Evolutionary conservation across 345 rosid species (phyloP), one percentile per base, ranked within the genome.

Genomic region (Microthlaspi erraticum): DNA sequence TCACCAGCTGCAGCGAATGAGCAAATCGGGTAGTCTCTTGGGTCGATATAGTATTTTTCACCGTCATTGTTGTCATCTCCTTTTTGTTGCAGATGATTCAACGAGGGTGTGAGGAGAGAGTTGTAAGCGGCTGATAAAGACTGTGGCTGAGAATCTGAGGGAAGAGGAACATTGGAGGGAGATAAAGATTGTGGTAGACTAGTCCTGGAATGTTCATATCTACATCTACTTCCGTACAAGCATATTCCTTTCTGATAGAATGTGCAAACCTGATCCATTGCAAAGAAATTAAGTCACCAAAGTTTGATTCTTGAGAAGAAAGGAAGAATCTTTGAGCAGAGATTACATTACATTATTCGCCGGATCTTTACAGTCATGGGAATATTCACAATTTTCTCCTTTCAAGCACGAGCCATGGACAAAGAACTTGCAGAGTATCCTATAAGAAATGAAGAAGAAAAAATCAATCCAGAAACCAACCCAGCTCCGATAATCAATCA

Each of bases 361-460:
- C 2, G 88, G 82, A 63, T 83, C 85, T 54, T 81, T 89, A 83
- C 85, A 81, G 69, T 88, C 93, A 80, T 94, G 99, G 10, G 95
- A 89, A 79, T 79, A 94, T 70, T 89, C 97, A 60, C 99, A 94
- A 72, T 89, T 88, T 64, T 86, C 93, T 60, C 98, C 98, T 83
- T 91, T 94, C 45, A 94, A 71, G 63, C 99, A 94, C 12, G 95
- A 90, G 76, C 99, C 95, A 48, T 88, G 95, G 48, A 89, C 88
- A 81, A 88, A 91, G 79, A 88, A 94, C 83, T 90, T 90, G 80
- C 94, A 91, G 20, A 82, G 83, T 29, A 82, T 74, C 85, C 99
- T 88, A 74, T 14, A 45, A 65, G 9, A 11, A 7, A 29, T n/a
- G n/a, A n/a, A n/a, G n/a, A n/a, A n/a, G n/a, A n/a, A n/a, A n/a